A percentile compares a stretch with the other conserved stretches of the same genome.
These are phyloP conservation scores for Candida tibetensis DNA, from an alignment of 805 yeast species.

Conservation along the genomic window DNA sequence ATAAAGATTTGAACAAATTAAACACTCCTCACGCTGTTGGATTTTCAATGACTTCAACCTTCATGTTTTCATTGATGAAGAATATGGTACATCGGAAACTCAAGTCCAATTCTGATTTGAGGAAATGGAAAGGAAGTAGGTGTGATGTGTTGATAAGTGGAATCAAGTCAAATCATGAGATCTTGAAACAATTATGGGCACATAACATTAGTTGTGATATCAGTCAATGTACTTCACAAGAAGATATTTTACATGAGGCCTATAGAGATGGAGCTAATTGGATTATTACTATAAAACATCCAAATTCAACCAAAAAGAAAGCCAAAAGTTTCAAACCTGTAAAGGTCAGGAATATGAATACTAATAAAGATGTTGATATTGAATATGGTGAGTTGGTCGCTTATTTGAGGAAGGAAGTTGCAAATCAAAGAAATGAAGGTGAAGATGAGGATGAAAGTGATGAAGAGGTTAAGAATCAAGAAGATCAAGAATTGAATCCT, in stretches of 20 bases:
- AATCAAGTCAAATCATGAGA: slow-evolving; percentile 54
- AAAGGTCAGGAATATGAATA: slow-evolving; percentile 61
- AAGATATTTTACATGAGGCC: slow-evolving; percentile 66
- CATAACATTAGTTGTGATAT: slow-evolving; percentile 78
- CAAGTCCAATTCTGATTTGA: slow-evolving; percentile 6
- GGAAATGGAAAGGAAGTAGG: slow-evolving; percentile 38
- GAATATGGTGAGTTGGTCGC: slow-evolving; percentile 62
- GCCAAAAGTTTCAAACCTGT: slow-evolving; percentile 65
- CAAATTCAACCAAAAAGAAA: slow-evolving; percentile 35
- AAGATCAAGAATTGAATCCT: slow-evolving; percentile 9
- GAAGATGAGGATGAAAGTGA: slow-evolving; percentile 19
- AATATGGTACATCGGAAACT: slow-evolving; percentile 18
- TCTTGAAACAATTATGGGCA: slow-evolving; percentile 68
- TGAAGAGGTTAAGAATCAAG: not conserved
- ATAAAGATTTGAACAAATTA: slow-evolving; percentile 30
- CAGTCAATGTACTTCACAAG: slow-evolving; percentile 35
- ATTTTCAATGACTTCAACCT: slow-evolving; percentile 64
- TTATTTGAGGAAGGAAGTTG: slow-evolving; percentile 24
- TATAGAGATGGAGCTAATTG: slow-evolving; percentile 68
- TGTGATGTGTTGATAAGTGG: slow-evolving; percentile 83
- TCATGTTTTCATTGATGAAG: slow-evolving; percentile 36
- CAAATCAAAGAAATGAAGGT: slow-evolving; percentile 1
- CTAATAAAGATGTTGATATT: slow-evolving; percentile 66
- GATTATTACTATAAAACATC: slow-evolving; percentile 76
- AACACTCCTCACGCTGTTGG: slow-evolving; percentile 67